A percentile compares a stretch with the other conserved stretches of the same genome.
Evolutionary conservation across 495 filamentous ascomycete species (phyloP).

Genomic region (Talaromyces stipitatus): DNA sequence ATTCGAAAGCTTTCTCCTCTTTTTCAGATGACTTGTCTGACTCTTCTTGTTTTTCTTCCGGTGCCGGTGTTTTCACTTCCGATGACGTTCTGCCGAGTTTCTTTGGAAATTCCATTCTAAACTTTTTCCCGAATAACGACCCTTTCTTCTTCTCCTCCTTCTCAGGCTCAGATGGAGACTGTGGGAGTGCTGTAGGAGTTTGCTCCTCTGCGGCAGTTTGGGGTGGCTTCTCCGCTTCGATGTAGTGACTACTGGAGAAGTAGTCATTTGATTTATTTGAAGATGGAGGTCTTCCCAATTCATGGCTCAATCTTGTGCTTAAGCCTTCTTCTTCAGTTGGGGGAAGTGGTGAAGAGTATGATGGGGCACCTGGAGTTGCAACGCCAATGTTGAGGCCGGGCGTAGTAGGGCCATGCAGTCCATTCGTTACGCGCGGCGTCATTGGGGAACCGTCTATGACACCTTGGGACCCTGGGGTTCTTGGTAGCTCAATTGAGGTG

Average conservation of each 20-base stretch:
- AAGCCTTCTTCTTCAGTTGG: slow-evolving; percentile 42
- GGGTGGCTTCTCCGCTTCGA: slow-evolving; percentile 26
- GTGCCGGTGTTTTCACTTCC: slow-evolving; percentile 65
- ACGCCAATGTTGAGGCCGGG: slow-evolving; percentile 71
- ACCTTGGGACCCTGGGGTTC: slow-evolving; percentile 37
- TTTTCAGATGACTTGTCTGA: slow-evolving; percentile 57
- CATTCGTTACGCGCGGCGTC: slow-evolving; percentile 61
- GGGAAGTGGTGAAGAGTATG: slow-evolving; percentile 32
- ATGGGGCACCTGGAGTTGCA: slow-evolving; percentile 55
- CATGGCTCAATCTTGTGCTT: slow-evolving; percentile 35
- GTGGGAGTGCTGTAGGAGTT: slow-evolving; percentile 39
- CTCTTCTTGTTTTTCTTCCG: slow-evolving; percentile 77
- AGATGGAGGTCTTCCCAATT: slow-evolving; percentile 36
- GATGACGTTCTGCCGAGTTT: slow-evolving; percentile 71
- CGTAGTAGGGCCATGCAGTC: slow-evolving; percentile 50
- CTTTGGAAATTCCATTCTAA: slow-evolving; percentile 80
- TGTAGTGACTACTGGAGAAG: slow-evolving; percentile 42
- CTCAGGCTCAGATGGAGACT: slow-evolving; percentile 58
- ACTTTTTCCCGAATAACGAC: slow-evolving; percentile 77
- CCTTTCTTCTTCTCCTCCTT: slow-evolving; percentile 66
- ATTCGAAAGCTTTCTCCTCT: slow-evolving; percentile 72
- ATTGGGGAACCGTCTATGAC: slow-evolving; percentile 43
- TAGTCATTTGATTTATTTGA: slow-evolving; percentile 53
- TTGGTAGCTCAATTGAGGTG: slow-evolving; percentile 56
- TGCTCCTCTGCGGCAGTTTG: slow-evolving; percentile 41